Evolutionary conservation across 306 rosid genomes (phyloP), one percentile per base, ranked within the genome.

Genomic region (Lathyrus sativus): DNA sequence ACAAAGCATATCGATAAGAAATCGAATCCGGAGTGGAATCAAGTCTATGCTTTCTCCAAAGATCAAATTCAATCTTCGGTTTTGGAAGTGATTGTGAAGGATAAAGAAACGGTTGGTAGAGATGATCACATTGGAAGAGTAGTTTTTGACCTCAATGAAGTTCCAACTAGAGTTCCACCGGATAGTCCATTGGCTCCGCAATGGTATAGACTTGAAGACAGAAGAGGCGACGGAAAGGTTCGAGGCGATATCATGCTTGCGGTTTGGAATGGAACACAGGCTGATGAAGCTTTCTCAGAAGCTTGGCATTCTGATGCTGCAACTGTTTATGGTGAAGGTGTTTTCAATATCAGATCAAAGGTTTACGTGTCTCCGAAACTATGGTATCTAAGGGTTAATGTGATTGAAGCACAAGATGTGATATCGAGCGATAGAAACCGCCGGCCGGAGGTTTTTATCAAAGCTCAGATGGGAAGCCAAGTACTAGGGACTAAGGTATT

Each of bases 191-290:
- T 93, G 60, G 98, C 98, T 55, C 96, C 98, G 48, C 98, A 85
- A 39, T 92, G 98, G 98, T 90, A 92, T 69, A 72, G 96, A 55
- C 80, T 92, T 28, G 98, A 90, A 62, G 90, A 86, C 72, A 67
- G 83, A 41, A 84, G 84, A 2, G 89, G 93, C 18, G 89, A 80
- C 1, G 92, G 96, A 53, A 89, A 72, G 53, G 91, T 92, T 3
- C 68, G 89, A 19, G 98, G 98, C 1, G 97, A 93, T 33, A 81
- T 93, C 74, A 93, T 93, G 98, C 78, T 93, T 22, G 96, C 95
- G 14, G 97, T 90, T 0, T 92, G 98, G 98, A 89, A 89, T 92
- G 98, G 98, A 62, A 92, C 96, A 59, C 98, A 92, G 65, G 98
- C 96, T 49, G 98, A 92, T 57, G 98, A 87, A 78, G 95, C 98